These are phyloP conservation scores for Sergeia podlipaevii DNA, from an alignment of 208 protist genomes.

Conservation along the genomic window DNA sequence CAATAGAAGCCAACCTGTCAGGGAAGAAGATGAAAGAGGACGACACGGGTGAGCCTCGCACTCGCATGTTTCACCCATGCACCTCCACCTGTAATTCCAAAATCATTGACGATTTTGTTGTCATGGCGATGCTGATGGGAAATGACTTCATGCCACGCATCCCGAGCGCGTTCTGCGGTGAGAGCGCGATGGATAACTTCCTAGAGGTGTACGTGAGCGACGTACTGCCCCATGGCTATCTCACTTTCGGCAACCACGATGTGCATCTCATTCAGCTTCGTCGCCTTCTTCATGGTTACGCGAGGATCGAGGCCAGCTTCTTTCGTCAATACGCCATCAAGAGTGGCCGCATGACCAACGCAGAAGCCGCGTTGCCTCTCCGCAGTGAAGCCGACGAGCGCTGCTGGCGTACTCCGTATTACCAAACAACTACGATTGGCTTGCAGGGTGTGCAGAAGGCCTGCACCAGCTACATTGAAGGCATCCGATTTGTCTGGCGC, in stretches of 20 bases:
- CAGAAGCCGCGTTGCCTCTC: slow-evolving; percentile 29
- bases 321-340: slow-evolving; percentile 61
- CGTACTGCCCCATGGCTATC: slow-evolving; percentile 80
- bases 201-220: slow-evolving; percentile 74
- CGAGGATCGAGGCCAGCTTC: slow-evolving; percentile 49
- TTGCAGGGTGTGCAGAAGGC: slow-evolving; percentile 35
- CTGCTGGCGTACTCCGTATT: slow-evolving; percentile 50
- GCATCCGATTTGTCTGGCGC: slow-evolving; percentile 75
- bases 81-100: slow-evolving; percentile 63
- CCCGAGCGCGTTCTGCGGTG: slow-evolving; percentile 71
- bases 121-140: slow-evolving; percentile 67
- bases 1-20: not conserved
- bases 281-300: slow-evolving; percentile 60
- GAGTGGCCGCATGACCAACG: slow-evolving; percentile 23
- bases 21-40: not conserved
- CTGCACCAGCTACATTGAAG: slow-evolving; percentile 71
- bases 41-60: too few relatives aligned
- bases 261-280: slow-evolving; percentile 66
- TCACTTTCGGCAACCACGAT: slow-evolving; percentile 59
- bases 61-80: slow-evolving; percentile 51
- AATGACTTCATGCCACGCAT: slow-evolving; percentile 83
- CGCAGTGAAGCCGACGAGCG: slow-evolving; percentile 27
- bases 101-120: slow-evolving; percentile 84
- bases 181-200: slow-evolving; percentile 72
- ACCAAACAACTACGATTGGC: slow-evolving; percentile 33